Conservation (phyloP, 805 yeast genomes). For the Wickerhamomyces alni region DNA sequence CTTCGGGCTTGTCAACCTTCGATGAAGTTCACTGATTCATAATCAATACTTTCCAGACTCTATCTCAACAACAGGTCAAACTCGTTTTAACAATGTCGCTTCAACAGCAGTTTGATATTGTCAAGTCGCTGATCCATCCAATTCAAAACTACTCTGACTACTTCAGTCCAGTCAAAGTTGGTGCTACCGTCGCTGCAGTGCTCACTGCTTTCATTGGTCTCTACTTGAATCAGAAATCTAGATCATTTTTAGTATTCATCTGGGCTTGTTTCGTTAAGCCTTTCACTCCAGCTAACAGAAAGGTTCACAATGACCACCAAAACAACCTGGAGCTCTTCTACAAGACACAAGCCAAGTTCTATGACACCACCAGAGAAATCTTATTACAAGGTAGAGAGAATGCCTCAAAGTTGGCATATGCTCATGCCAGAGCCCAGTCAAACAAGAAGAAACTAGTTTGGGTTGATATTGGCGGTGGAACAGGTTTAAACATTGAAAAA, state of each 20-base stretch:
- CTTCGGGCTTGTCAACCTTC: not conserved
- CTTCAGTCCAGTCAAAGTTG: conserved; percentile 3
- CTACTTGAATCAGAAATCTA: conserved; percentile 13
- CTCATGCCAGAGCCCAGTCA: conserved; percentile 38
- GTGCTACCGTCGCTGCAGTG: conserved; percentile 5
- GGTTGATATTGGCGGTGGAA: conserved; percentile 85
- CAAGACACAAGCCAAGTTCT: conserved; percentile 69
- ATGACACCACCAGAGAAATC: conserved; percentile 63
- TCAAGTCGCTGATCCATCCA: not conserved
- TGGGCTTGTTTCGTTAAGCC: conserved; percentile 32
- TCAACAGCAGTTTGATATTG: conserved; percentile 4
- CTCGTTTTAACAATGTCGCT: conserved; percentile 1
- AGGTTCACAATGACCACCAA: conserved; percentile 25
- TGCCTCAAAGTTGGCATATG: conserved; percentile 51
- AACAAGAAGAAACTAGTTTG: conserved; percentile 47
- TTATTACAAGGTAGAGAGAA: conserved; percentile 67
- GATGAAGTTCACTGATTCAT: too few species aligned
- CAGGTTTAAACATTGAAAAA: conserved; percentile 75
- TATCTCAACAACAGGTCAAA: conserved; percentile 8
- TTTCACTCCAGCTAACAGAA: conserved; percentile 19
- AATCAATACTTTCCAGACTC: too few species aligned
- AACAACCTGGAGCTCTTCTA: conserved; percentile 54
- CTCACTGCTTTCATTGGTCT: conserved; percentile 7
- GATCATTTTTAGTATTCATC: conserved; percentile 21
- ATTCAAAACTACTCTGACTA: conserved; percentile 4